Percentiles rank a stretch among this genome's conserved stretches.
Evolutionary conservation across 805 yeast genomes (phyloP).

Genomic region (Saturnispora hagleri): DNA sequence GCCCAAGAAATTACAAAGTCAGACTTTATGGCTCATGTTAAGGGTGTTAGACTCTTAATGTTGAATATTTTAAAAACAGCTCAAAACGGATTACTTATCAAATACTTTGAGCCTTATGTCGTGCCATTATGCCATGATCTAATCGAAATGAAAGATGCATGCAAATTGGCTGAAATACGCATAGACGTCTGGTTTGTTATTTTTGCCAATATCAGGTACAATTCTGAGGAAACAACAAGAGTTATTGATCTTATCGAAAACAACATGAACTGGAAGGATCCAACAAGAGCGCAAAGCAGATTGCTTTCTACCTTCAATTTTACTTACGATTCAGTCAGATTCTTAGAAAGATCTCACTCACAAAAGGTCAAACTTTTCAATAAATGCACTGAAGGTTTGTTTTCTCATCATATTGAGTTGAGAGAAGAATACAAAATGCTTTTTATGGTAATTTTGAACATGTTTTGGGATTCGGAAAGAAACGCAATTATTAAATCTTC

Average conservation of each 20-base stretch:
- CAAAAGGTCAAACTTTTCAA: constrained; percentile 44
- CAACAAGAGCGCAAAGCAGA: constrained; percentile 52
- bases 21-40: constrained; percentile 51
- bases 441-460: constrained; percentile 73
- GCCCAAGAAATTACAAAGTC: constrained; percentile 53
- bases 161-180: constrained; percentile 54
- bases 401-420: constrained; percentile 61
- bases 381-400: constrained; percentile 43
- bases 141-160: constrained; percentile 66
- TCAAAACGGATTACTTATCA: constrained; percentile 42
- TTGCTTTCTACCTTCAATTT: constrained; percentile 64
- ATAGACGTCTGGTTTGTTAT: constrained; percentile 40
- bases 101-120: constrained; percentile 41
- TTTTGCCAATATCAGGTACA: constrained; percentile 40
- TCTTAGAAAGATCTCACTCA: constrained; percentile 39
- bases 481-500: constrained; percentile 34
- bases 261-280: constrained; percentile 28
- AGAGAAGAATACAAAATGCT: constrained; percentile 65
- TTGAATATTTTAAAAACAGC: constrained; percentile 45
- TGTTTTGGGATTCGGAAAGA: constrained; percentile 39
- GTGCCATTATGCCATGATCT: constrained; percentile 63
- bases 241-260: constrained; percentile 36
- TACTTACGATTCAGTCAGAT: constrained; percentile 59
- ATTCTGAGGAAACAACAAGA: constrained; percentile 32
- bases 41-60: constrained; percentile 58